phyloP scores from a whole-genome alignment of 805 yeast species.

The Yamadazyma laniorum region DNA sequence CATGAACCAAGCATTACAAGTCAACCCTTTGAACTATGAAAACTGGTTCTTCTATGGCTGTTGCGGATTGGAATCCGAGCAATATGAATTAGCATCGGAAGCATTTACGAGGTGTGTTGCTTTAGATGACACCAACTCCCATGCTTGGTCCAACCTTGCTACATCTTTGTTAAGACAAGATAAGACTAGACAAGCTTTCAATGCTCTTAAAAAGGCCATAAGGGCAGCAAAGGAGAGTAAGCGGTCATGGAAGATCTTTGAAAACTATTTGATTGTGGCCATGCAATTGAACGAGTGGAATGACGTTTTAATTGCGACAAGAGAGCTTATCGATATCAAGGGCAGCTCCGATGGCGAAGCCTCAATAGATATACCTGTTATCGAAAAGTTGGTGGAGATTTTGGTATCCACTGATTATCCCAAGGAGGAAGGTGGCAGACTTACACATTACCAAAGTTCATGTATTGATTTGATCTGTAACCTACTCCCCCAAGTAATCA shows the following conservation, averaged over 20 bases:
- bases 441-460: slow-evolving; percentile 62
- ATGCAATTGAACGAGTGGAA: slow-evolving; percentile 83
- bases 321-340: slow-evolving; percentile 56
- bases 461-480: slow-evolving; percentile 73
- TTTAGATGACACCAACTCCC: slow-evolving; percentile 73
- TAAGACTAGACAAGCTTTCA: slow-evolving; percentile 75
- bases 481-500: slow-evolving; percentile 65
- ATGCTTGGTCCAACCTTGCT: slow-evolving; percentile 90
- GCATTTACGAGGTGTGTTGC: slow-evolving; percentile 91
- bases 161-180: slow-evolving; percentile 66
- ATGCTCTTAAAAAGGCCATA: slow-evolving; percentile 79
- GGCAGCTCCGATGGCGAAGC: slow-evolving; percentile 58
- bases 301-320: slow-evolving; percentile 77
- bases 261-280: slow-evolving; percentile 80
- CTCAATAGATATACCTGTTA: slow-evolving; percentile 69
- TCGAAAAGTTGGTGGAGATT: slow-evolving; percentile 69
- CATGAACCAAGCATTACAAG: slow-evolving; percentile 69
- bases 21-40: slow-evolving; percentile 70
- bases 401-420: slow-evolving; percentile 55
- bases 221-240: slow-evolving; percentile 61
- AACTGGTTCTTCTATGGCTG: slow-evolving; percentile 95
- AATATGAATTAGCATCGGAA: slow-evolving; percentile 78
- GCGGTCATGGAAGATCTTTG: slow-evolving; percentile 87
- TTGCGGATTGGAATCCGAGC: slow-evolving; percentile 70
- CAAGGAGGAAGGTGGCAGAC: slow-evolving; percentile 31